phyloP scores from a whole-genome alignment of 495 filamentous ascomycete species.

The Aspergillus cavernicola region DNA sequence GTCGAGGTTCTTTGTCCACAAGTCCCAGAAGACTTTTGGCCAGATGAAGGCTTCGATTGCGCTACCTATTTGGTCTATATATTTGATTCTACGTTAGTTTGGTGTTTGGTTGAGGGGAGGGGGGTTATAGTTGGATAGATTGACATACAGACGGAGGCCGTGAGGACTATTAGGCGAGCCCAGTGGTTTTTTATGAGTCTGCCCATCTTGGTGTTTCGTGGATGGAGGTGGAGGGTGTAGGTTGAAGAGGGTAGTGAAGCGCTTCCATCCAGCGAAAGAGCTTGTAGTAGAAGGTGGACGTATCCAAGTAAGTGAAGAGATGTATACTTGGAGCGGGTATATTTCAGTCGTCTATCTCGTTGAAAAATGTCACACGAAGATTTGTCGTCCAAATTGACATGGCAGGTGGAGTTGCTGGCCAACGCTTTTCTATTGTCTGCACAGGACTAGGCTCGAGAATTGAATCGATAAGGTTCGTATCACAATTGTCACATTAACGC shows the following conservation, averaged over 20 bases:
- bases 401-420: constrained; percentile 5
- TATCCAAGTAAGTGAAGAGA: background rate
- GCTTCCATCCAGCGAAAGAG: constrained; percentile 32
- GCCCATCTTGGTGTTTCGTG: constrained; percentile 63
- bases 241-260: constrained; percentile 1
- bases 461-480: constrained; percentile 1
- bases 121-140: background rate
- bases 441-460: background rate
- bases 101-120: background rate
- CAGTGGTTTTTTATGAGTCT: constrained; percentile 99
- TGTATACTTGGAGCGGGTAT: background rate
- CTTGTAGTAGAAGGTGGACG: background rate
- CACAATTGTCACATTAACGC: constrained; percentile 1
- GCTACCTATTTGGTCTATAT: constrained; percentile 77
- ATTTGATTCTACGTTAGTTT: background rate
- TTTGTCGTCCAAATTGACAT: constrained; percentile 13
- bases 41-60: constrained; percentile 89
- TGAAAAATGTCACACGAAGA: constrained; percentile 5
- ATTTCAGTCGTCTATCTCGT: constrained; percentile 4
- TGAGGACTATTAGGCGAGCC: constrained; percentile 87
- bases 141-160: constrained; percentile 74
- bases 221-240: background rate
- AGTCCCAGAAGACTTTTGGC: constrained; percentile 99
- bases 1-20: constrained; percentile 87
- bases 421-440: background rate